Evolutionary conservation across 192 early-diverging fungal genomes (phyloP), one percentile per base, ranked within the genome.

Genomic region (Glomus cerebriforme): DNA sequence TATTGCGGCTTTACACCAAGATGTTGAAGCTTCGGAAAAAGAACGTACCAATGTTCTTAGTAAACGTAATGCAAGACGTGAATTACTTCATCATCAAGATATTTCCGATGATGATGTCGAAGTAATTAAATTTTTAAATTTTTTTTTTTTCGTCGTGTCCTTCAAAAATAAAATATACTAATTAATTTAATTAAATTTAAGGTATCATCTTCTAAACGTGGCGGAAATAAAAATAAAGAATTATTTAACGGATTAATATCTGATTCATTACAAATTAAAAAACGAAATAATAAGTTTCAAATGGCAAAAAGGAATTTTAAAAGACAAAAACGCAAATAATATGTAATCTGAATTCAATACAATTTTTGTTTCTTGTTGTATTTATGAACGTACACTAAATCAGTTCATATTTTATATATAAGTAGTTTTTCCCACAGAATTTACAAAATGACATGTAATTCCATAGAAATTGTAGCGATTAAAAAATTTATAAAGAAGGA

Each of bases 1-100:
- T 69, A 76, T 90, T 45, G 83, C 82, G 29, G 83, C 83, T 71
- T 71, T 90, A 35, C 82, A 86, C 45, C 77, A 86, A 71, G 87
- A 87, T 35, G 82, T 86, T 27, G 86, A 88, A 68, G 79, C 83
- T 32, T 80, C 77, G 22, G 82, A 87, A 43, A 83, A 85, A 59
- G 84, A 84, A 19, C 76, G 83, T 43, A 78, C 79, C 58, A 90
- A 87, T 68, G 87, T 88, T 2, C 66, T 88, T 60, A 81, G 79
- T 0, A 81, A 87, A 35, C 81, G 85, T 43, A 84, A 86, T 37
- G 82, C 81, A 62, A 83, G 82, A 19, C 79, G 78, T 37, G 78
- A 80, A 74, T 75, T 79, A 1, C 37, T 79, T 45, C 72, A 79
- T 79, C 49, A 45, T 12, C 75, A 81, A 1, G 85, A 86, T 69